These are phyloP conservation scores for Phyllosticta ampelicida DNA, from an alignment of 2,329 filamentous ascomycete genomes.

Conservation along the genomic window DNA sequence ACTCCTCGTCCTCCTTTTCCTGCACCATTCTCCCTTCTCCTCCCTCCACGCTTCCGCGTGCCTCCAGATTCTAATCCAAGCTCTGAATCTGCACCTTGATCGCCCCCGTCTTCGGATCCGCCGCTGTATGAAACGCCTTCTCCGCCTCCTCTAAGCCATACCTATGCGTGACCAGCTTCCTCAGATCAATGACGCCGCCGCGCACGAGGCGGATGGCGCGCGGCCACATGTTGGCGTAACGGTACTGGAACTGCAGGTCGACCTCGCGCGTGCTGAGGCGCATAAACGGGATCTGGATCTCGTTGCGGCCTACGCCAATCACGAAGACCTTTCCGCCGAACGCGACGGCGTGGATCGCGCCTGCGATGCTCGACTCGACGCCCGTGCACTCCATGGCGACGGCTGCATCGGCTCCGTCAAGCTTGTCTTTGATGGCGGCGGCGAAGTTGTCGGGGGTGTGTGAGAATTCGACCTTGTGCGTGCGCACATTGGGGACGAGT, in stretches of 20 bases:
- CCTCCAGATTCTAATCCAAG: slow-evolving; percentile 2
- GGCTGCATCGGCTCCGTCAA: slow-evolving; percentile 70
- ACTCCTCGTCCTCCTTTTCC: too few species aligned
- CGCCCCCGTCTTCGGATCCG: slow-evolving; percentile 81
- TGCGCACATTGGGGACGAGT: slow-evolving; percentile 67
- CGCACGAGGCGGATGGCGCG: slow-evolving; percentile 79
- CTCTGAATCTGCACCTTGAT: slow-evolving; percentile 95
- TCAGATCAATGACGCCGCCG: slow-evolving; percentile 72
- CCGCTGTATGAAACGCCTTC: slow-evolving; percentile 80
- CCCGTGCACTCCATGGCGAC: slow-evolving; percentile 89
- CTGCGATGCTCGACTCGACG: slow-evolving; percentile 76
- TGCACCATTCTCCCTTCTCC: too few species aligned
- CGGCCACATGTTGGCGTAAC: slow-evolving; percentile 94
- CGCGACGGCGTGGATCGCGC: slow-evolving; percentile 81
- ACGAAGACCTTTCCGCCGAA: slow-evolving; percentile 97
- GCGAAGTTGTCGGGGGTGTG: slow-evolving; percentile 60
- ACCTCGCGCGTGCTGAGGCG: slow-evolving; percentile 80
- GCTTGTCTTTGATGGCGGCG: slow-evolving; percentile 54
- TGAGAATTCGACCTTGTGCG: slow-evolving; percentile 61
- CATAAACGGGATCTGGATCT: slow-evolving; percentile 96
- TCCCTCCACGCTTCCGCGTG: too few species aligned
- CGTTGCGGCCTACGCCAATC: slow-evolving; percentile 88
- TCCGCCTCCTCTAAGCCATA: slow-evolving; percentile 78
- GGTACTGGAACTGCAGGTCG: slow-evolving; percentile 92
- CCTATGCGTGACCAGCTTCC: slow-evolving; percentile 76